A percentile compares a stretch with the other conserved stretches of the same genome.
Conservation (phyloP, 768 basidiomycete genomes). For the Xerocomellus amylosporus region DNA sequence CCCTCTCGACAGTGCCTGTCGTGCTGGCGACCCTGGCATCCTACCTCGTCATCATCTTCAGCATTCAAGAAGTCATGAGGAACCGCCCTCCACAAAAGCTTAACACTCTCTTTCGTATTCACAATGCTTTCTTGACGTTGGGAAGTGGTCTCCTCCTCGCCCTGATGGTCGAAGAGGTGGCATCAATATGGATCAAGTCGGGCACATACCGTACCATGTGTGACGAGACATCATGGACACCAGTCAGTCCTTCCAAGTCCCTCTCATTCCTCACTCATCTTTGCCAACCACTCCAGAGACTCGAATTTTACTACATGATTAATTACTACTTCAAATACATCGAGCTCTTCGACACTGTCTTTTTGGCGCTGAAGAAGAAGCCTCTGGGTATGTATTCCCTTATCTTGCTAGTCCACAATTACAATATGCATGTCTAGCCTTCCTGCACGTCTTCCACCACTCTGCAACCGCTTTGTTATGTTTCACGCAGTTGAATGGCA, state of each 20-base stretch:
- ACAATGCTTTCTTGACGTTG: conserved; percentile 84
- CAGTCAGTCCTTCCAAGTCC: conserved; percentile 50
- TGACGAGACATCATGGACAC: conserved; percentile 74
- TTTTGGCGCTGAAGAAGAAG: conserved; percentile 98
- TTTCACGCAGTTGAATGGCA: conserved; percentile 91
- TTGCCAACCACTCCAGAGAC: conserved; percentile 46
- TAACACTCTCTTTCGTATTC: conserved; percentile 79
- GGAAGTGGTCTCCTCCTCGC: conserved; percentile 82
- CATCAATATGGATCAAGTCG: conserved; percentile 71
- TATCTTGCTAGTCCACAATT: background rate
- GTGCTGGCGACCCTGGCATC: conserved; percentile 68
- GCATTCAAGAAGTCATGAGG: conserved; percentile 82
- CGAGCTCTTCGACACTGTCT: conserved; percentile 94
- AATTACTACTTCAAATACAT: conserved; percentile 99
- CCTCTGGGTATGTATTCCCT: conserved; percentile 66
- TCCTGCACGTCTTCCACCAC: conserved; percentile 99
- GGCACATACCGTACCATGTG: conserved; percentile 81
- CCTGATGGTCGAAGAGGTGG: conserved; percentile 90
- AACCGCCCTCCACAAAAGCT: conserved; percentile 69
- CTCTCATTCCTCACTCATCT: background rate
- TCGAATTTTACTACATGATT: conserved; percentile 97
- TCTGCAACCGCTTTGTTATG: conserved; percentile 95
- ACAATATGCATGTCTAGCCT: conserved; percentile 50
- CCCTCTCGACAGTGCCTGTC: conserved; percentile 57
- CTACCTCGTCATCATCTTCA: conserved; percentile 89